Conservation (phyloP, 78 protist genomes). For the slime mould (Dictyostelium discoideum) region DNA sequence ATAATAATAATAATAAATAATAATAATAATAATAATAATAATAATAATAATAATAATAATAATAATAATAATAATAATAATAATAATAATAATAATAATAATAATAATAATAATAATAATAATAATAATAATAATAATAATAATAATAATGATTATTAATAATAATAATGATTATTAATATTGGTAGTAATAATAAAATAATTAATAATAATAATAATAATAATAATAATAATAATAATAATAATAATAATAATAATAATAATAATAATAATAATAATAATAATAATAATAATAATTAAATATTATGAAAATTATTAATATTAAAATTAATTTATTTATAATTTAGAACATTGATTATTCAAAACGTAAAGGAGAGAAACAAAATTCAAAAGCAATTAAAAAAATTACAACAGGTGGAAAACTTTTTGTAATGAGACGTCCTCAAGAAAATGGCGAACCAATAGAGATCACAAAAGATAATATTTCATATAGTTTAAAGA, state of each 20-base stretch:
- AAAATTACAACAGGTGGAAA: conserved; percentile 13
- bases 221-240: background rate
- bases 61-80: background rate
- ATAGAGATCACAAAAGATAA: background rate
- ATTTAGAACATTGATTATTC: conserved; percentile 66
- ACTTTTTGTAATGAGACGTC: conserved; percentile 31
- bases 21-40: background rate
- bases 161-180: too few species aligned
- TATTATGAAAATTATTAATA: background rate
- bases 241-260: background rate
- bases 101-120: too few species aligned
- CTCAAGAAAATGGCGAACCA: conserved; percentile 10
- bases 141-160: background rate
- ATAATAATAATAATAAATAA: too few species aligned
- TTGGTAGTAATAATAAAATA: too few species aligned
- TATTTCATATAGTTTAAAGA: conserved; percentile 71
- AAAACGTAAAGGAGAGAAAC: conserved; percentile 5
- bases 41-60: background rate
- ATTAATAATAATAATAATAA: background rate
- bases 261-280: background rate
- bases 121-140: background rate
- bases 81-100: too few species aligned
- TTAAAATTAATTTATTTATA: background rate
- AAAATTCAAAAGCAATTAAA: conserved; percentile 32
- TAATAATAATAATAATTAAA: too few species aligned